Evolutionary conservation across 2,329 filamentous ascomycete genomes (phyloP).

Genomic region (Myotisia sp.): DNA sequence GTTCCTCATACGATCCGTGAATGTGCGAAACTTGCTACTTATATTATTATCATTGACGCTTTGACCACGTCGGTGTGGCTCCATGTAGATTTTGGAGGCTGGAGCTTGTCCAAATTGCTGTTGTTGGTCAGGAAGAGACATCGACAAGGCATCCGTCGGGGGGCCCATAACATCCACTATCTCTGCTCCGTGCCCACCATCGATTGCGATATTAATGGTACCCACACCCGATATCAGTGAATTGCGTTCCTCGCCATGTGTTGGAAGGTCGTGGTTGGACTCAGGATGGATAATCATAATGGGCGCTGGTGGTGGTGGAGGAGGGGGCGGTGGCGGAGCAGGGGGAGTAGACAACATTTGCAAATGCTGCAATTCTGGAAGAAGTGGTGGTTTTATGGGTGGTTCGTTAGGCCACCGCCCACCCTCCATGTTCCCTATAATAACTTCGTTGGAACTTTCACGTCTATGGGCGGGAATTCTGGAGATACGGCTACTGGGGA

Average conservation of each 20-base stretch:
- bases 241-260: slow-evolving; percentile 11
- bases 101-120: no score
- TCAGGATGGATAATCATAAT: slow-evolving; percentile 1
- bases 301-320: slow-evolving; percentile 2
- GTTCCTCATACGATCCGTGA: slow-evolving; percentile 46
- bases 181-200: slow-evolving; percentile 16
- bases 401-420: slow-evolving; percentile 7
- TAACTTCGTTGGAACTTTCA: slow-evolving; percentile 6
- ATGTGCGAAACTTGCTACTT: slow-evolving; percentile 35
- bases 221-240: slow-evolving; percentile 25
- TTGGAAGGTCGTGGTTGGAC: background rate
- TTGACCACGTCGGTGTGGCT: slow-evolving; percentile 36
- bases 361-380: slow-evolving; percentile 49
- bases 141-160: no score
- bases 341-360: slow-evolving; percentile 40
- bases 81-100: no score
- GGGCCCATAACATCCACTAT: no score
- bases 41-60: slow-evolving; percentile 46
- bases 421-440: slow-evolving; percentile 8
- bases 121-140: no score
- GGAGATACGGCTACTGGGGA: slow-evolving; percentile 27
- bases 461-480: slow-evolving; percentile 9
- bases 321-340: slow-evolving; percentile 18
- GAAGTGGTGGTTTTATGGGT: slow-evolving; percentile 31
- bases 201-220: slow-evolving; percentile 29